A percentile compares a stretch with the other conserved stretches of the same genome.
Evolutionary conservation across 2,329 filamentous ascomycete species (phyloP).

Genomic region (Botrytis tulipae): DNA sequence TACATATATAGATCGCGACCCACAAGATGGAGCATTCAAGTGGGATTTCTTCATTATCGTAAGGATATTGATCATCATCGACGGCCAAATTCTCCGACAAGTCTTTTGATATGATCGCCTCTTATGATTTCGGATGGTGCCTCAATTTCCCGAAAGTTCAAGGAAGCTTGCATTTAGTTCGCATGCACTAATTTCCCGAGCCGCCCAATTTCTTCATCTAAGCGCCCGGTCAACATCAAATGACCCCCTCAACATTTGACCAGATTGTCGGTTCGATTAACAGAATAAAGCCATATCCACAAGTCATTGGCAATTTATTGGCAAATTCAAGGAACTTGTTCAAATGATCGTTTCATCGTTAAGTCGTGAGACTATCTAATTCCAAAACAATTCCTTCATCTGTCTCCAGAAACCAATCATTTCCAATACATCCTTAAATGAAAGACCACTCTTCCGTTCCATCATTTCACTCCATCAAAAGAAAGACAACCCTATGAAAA

Average conservation of each 20-base stretch:
- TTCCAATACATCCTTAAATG: conserved; percentile 16
- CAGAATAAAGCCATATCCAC: conserved; percentile 20
- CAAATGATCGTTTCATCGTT: conserved; percentile 34
- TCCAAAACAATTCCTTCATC: conserved; percentile 21
- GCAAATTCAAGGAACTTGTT: conserved; percentile 13
- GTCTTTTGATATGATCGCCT: conserved; percentile 17
- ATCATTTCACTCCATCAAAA: conserved; percentile 19
- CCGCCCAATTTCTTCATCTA: conserved; percentile 23
- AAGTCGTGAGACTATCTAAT: conserved; percentile 18
- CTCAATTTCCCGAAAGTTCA: conserved; percentile 4
- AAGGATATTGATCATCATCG: conserved; percentile 3
- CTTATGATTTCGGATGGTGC: conserved; percentile 14
- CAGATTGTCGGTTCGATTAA: conserved; percentile 26
- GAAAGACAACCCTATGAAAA: conserved; percentile 26
- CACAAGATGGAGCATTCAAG: not conserved
- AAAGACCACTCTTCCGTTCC: conserved; percentile 15
- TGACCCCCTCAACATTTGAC: conserved; percentile 20
- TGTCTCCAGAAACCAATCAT: conserved; percentile 28
- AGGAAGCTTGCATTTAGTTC: conserved; percentile 5
- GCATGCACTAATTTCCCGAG: conserved; percentile 13
- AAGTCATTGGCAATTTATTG: conserved; percentile 18
- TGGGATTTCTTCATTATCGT: not conserved
- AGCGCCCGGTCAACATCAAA: conserved; percentile 28
- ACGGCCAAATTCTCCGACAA: conserved; percentile 2
- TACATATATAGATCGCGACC: conserved; percentile 9